Conservation (phyloP, 208 protist genomes). For the Leishmania martiniquensis region DNA sequence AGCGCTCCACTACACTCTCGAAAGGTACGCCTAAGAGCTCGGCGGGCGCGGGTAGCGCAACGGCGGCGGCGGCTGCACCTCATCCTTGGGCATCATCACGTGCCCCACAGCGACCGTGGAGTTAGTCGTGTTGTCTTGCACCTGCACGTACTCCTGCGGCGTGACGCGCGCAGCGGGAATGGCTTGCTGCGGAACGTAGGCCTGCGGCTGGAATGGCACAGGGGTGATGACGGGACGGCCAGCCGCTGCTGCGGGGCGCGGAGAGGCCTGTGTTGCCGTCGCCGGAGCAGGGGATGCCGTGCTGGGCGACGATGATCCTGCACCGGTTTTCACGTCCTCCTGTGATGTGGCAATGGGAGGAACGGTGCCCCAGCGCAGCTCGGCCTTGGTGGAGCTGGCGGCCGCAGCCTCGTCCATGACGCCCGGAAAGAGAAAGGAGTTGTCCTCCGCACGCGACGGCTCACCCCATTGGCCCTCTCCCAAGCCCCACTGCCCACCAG, state of each 20-base stretch:
- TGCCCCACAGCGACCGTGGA: slow-evolving; percentile 71
- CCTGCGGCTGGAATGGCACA: slow-evolving; percentile 71
- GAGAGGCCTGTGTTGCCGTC: slow-evolving; percentile 9
- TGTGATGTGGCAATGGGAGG: slow-evolving; percentile 21
- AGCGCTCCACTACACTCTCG: background rate
- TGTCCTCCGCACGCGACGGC: slow-evolving; percentile 87
- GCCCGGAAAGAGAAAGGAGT: slow-evolving; percentile 83
- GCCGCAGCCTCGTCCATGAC: slow-evolving; percentile 80
- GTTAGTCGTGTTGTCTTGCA: slow-evolving; percentile 68
- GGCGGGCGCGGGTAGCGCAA: slow-evolving; percentile 12
- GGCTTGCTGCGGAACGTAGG: slow-evolving; percentile 49
- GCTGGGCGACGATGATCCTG: background rate
- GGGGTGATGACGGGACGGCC: slow-evolving; percentile 48
- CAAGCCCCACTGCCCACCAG: slow-evolving; percentile 94
- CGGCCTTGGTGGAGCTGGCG: slow-evolving; percentile 12
- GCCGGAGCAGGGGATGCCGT: slow-evolving; percentile 19
- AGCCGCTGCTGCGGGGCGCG: slow-evolving; percentile 15
- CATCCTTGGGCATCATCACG: slow-evolving; percentile 62
- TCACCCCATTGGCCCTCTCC: slow-evolving; percentile 98
- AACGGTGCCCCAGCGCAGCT: slow-evolving; percentile 48
- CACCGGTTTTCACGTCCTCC: slow-evolving; percentile 2
- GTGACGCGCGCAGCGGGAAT: slow-evolving; percentile 31
- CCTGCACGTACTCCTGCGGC: slow-evolving; percentile 82
- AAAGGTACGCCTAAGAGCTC: background rate
- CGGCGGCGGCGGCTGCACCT: slow-evolving; percentile 14